phyloP scores from a whole-genome alignment of 345 rosid genomes.

The Mangifera indica region DNA sequence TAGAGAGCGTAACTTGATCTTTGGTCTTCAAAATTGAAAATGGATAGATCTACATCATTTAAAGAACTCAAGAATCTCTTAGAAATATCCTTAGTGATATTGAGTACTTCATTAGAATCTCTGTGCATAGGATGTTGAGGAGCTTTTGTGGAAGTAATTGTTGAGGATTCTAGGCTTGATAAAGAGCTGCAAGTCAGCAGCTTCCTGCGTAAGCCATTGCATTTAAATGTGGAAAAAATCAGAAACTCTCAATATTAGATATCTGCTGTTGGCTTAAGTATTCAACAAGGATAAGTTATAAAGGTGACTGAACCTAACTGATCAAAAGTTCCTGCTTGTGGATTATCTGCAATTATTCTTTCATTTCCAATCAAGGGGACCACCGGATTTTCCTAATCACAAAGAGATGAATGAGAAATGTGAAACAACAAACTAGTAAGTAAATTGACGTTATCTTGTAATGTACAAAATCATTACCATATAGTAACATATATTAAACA shows the following conservation, averaged over 20 bases:
- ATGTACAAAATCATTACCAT: not conserved
- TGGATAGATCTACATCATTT: conserved; percentile 41
- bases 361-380: conserved; percentile 10
- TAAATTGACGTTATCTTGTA: not conserved
- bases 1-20: conserved; percentile 16
- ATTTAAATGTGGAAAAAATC: not conserved
- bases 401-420: conserved; percentile 5
- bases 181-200: conserved; percentile 27
- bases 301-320: conserved; percentile 30
- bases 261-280: not conserved
- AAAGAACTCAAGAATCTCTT: conserved; percentile 32
- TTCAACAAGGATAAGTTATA: not conserved
- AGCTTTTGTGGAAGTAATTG: conserved; percentile 22
- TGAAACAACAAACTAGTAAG: not conserved
- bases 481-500: conserved; percentile 9
- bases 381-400: conserved; percentile 39
- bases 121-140: conserved; percentile 25
- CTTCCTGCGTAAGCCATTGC: conserved; percentile 33
- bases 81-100: conserved; percentile 25
- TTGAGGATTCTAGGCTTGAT: conserved; percentile 20
- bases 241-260: not conserved
- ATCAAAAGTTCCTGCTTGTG: conserved; percentile 19
- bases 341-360: conserved; percentile 19
- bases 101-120: conserved; percentile 22
- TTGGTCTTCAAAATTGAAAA: conserved; percentile 38